Evolutionary conservation across 1,139 yeast species (phyloP).

Genomic region (Candida freyschussii): DNA sequence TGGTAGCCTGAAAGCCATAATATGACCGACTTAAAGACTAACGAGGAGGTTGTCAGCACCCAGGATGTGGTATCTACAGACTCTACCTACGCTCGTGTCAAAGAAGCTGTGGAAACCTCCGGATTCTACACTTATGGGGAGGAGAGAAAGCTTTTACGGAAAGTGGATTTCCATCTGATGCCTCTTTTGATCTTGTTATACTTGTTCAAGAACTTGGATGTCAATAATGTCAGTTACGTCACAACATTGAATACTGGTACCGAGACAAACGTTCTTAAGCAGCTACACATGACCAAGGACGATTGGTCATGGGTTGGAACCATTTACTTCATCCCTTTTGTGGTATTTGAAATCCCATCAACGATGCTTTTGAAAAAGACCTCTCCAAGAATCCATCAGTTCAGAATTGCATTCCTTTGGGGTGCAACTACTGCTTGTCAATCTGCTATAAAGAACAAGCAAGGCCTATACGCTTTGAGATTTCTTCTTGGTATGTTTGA

Average conservation of each 20-base stretch:
- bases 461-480: conserved; percentile 42
- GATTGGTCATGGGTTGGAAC: conserved; percentile 15
- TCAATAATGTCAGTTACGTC: conserved; percentile 12
- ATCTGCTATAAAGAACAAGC: conserved; percentile 12
- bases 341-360: conserved; percentile 14
- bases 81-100: no score
- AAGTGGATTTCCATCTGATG: conserved; percentile 11
- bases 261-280: conserved; percentile 3
- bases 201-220: conserved; percentile 13
- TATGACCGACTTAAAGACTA: no score
- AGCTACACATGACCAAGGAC: conserved; percentile 10
- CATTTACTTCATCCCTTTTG: conserved; percentile 11
- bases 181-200: conserved; percentile 11
- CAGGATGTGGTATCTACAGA: no score
- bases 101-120: conserved; percentile 22
- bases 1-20: no score
- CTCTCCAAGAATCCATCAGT: conserved; percentile 14
- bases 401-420: conserved; percentile 13
- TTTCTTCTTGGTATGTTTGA: conserved; percentile 52
- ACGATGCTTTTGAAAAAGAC: conserved; percentile 11
- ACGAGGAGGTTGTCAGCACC: no score
- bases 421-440: conserved; percentile 12
- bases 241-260: conserved; percentile 11
- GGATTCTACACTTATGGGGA: conserved; percentile 11
- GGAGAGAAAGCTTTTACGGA: conserved; percentile 9